Evolutionary conservation across 78 protist genomes (phyloP), one percentile per base, ranked within the genome.

Genomic region (Emiliania huxleyi): DNA sequence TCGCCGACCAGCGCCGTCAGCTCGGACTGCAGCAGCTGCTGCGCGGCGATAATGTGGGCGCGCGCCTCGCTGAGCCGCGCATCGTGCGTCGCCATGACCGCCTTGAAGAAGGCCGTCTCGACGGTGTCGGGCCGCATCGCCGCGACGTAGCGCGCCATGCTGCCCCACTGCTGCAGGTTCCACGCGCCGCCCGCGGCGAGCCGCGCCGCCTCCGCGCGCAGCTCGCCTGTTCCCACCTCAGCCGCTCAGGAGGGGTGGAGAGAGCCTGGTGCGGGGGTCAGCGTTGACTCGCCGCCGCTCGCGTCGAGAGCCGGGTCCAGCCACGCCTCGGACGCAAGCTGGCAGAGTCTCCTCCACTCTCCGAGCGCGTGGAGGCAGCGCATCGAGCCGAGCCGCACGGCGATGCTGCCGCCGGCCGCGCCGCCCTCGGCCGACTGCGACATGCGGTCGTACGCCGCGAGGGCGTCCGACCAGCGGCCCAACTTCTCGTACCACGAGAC

Each of bases 401-500:
- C n/a, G n/a, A n/a, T n/a, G n/a, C n/a, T n/a, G n/a, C n/a, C n/a
- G n/a, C n/a, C n/a, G n/a, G n/a, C n/a, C n/a, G n/a, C n/a, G n/a
- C n/a, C n/a, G n/a, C n/a, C n/a, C n/a, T n/a, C n/a, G n/a, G n/a
- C n/a, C n/a, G n/a, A n/a, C n/a, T n/a, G n/a, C n/a, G n/a, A n/a
- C n/a, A n/a, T n/a, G n/a, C n/a, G n/a, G n/a, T n/a, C n/a, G 92
- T 98, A 98, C 21, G 96, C 96, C 33, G 23, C 94, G 4, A 96
- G 90, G 15, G 99, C 99, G 55, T 97, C 96, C 40, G 97, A 97
- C 99, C 99, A 99, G 45, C 98, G 83, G 33, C 97, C 95, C 55
- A 98, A 95, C 91, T 98, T 98, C 93, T 99, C 99, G 90, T 97
- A 98, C 98, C 98, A 97, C 21, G 91, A 33, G 91, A 71, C 44